Base-by-base conservation (phyloP, 306 rosid genomes). In the Sechiopsis laciniata region DNA sequence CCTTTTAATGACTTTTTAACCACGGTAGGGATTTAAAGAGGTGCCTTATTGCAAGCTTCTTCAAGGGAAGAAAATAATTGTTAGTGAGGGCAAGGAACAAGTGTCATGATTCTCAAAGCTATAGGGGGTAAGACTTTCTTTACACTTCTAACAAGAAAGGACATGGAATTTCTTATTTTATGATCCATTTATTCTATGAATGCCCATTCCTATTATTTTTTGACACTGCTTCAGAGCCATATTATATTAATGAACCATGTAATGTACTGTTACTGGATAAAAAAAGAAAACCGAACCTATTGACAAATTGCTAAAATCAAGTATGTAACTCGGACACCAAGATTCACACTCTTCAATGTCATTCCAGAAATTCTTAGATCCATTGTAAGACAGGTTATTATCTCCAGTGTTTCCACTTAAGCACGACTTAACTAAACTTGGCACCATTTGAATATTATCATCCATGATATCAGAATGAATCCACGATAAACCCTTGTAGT, bases 401-500 rank as follows among this genome's bases (percentile, higher is more conserved):
- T 76, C 83, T 77, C 75, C 77, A 20, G 67, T 55, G 71, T 74
- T 76, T 66, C 76, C 89, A 83, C 37, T 72, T 10, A 75, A 64
- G 83, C 75, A 71, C 65, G 87, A 75, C 69, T 66, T 65, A 78
- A 9, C 70, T n/a, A 35, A 76, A 63, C 80, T 80, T 53, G 83
- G 83, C 74, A 89, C 86, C 97, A 94, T 86, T 84, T 85, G 90
- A 85, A 94, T 84, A 79, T 94, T 90, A 68, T 94, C 98, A 56
- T 94, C 97, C 98, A 94, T 94, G 78, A 94, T 76, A 84, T 94
- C 97, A 2, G 88, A 75, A 87, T 94, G 98, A 81, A 89, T 84
- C 98, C 97, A 94, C 50, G 92, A 90, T 80, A 86, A 85, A 52
- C 73, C 83, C 77, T 83, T 89, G 80, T 80, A 80, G 24, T 84